Evolutionary conservation across 257 asterid genomes (phyloP), one percentile per base, ranked within the genome.

Genomic region (Penstemon davidsonii): DNA sequence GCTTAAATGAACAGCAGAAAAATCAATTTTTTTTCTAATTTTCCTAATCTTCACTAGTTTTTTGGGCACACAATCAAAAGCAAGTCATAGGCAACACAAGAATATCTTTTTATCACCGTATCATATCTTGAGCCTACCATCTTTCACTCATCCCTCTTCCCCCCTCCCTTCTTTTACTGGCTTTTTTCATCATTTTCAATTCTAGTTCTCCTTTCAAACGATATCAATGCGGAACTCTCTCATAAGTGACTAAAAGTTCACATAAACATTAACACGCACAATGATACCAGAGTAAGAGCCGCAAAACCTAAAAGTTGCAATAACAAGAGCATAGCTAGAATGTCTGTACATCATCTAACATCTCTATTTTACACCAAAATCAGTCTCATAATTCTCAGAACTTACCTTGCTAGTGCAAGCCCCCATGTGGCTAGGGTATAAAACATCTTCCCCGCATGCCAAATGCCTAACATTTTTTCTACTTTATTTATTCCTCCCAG

Each of bases 391-490:
- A 67, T 36, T 36, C 54, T 65, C 39, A 37, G 67, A 72, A 67
- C 76, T 69, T 73, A 93, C 97, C 99, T 93, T 7, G 94, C 83
- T 33, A 88, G 80, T 61, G 96, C 89, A 83, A 94, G 92, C 44
- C 99, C 90, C 99, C 99, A 94, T 58, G 95, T 88, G 55, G 92
- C 86, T 53, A 94, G 78, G 39, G 92, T 79, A 76, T 87, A 91
- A 69, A 94, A 84, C 81, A 83, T 60, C 79, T 55, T 85, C 64
- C 96, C 99, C 0, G 97, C 97, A 33, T 78, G 85, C 98, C 98
- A 93, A 76, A 93, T 74, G 77, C 75, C 76, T 12, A 87, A 66
- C 94, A 87, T 78, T 72, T 79, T 88, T 72, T 91, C 99, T 66
- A 94, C 81, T 78, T 86, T 94, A 70, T 81, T 82, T 70, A 75